Evolutionary conservation across 306 rosid genomes (phyloP), one percentile per base, ranked within the genome.

Genomic region (Crataegus laevigata): DNA sequence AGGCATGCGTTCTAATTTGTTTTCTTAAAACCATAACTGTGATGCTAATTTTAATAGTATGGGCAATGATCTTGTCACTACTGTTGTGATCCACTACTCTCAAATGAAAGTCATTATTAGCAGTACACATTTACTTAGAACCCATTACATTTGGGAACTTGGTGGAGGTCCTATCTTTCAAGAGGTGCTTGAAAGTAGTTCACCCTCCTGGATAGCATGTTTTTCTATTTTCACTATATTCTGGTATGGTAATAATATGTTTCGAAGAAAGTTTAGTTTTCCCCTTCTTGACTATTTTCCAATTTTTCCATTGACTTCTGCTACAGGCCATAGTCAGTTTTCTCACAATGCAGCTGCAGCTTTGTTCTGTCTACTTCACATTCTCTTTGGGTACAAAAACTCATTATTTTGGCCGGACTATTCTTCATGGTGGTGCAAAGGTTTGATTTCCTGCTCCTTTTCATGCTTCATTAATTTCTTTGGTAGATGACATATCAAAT

Each of bases 371-470:
- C 66, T 91, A 84, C 84, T 94, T 94, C 85, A 94, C 98, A 38
- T 94, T 94, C 81, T 91, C 96, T 63, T 82, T 94, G 80, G 97
- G 98, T 71, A 94, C 97, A 51, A 85, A 71, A 82, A 87, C 98
- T 57, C 98, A 94, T 84, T 94, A 94, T 82, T 94, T 94, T 81
- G 98, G 97, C 19, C 90, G 97, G 78, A 91, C 98, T 50, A 88
- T 94, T 82, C 97, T 91, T 81, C 98, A 94, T 77, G 98, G 98
- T 25, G 98, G 98, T 85, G 98, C 98, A 58, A 87, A 89, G 97
- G 98, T 91, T 74, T 63, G 94, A 83, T 70, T 42, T 54, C 34
- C 71, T 68, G 38, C 51, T 72, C 59, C 62, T 32, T 66, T 69
- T 81, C 43, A 15, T 62, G 24, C 19, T 67, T 18, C 30, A 28